Base-by-base conservation (phyloP, 306 rosid genomes). In the Oemleria cerasiformis region DNA sequence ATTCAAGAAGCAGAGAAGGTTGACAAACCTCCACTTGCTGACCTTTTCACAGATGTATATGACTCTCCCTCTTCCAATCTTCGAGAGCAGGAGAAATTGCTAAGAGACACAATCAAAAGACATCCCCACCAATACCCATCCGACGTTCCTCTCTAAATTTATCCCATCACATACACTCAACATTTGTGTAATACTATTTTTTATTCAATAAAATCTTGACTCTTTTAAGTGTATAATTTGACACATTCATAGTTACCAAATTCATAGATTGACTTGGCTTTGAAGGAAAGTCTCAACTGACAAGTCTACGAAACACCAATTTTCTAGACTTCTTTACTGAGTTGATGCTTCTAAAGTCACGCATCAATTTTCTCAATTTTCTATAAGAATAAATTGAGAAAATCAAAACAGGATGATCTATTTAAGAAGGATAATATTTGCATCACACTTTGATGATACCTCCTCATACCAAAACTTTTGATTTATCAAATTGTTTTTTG, bases 1-100 rank as follows among this genome's bases (percentile, higher is more conserved):
- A 91, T 94, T 81, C 99, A 91, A 74, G 88, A 80, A 41, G 97
- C 99, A 10, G 99, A 94, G 81, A 82, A 81, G 69, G 72, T 71
- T 44, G 91, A 83, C 63, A 94, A 89, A 75, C 99, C 99, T 36
- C 84, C 96, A 10, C 62, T 87, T 19, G 78, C 81, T 47, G 97
- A 94, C 65, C 30, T 84, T 21, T 94, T 94, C 77, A 84, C 79
- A 50, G 97, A 94, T 75, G 97, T 94, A 57, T 94, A 94, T 69
- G 90, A 94, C 70, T 79, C 66, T 63, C 86, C 77, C 58, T 91
- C 99, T 6, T 75, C 87, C 56, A 88, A 91, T 76, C 97, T 94
- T 55, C 73, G 73, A 9, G 96, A 91, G 69, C 99, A 94, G 73
- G 96, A 91, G 84, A 77, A 75, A 78, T 42, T 68, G 77, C 78